Conservation (phyloP, 805 yeast genomes). For the Ogataea nakhonphanomensis region DNA sequence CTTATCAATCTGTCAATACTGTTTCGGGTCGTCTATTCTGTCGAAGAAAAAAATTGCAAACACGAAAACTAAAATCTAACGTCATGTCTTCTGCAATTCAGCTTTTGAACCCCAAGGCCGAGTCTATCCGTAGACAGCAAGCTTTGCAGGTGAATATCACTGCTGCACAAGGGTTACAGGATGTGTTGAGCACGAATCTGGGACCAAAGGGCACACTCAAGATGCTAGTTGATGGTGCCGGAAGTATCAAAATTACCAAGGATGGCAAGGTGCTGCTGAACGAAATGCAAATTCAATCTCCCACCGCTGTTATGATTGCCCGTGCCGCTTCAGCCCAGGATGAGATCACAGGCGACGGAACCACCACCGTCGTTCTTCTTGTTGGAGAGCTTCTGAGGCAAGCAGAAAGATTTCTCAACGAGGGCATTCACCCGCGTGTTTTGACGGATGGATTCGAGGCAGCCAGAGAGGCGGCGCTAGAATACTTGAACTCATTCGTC, state of each 20-base stretch:
- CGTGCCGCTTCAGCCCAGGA: slow-evolving; percentile 99
- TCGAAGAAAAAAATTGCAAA: slow-evolving; percentile 14
- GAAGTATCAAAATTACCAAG: slow-evolving; percentile 90
- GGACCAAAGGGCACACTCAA: slow-evolving; percentile 98
- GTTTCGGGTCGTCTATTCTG: slow-evolving; percentile 9
- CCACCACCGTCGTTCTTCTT: slow-evolving; percentile 89
- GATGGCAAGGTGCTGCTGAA: slow-evolving; percentile 92
- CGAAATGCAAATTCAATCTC: slow-evolving; percentile 96
- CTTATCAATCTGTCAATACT: slow-evolving; percentile 13
- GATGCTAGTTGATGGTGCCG: slow-evolving; percentile 96
- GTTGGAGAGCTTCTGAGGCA: slow-evolving; percentile 95
- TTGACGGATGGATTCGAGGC: slow-evolving; percentile 92
- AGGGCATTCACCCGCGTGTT: slow-evolving; percentile 95
- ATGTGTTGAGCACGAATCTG: slow-evolving; percentile 82
- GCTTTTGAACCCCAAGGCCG: slow-evolving; percentile 94
- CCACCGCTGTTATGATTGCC: slow-evolving; percentile 88
- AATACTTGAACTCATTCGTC: slow-evolving; percentile 67
- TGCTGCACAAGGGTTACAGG: slow-evolving; percentile 96
- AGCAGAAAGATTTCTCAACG: slow-evolving; percentile 86
- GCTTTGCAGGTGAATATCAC: slow-evolving; percentile 92
- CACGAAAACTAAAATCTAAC: slow-evolving; percentile 13
- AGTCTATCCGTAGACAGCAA: slow-evolving; percentile 91
- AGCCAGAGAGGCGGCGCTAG: slow-evolving; percentile 74
- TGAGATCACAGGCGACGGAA: slow-evolving; percentile 99
- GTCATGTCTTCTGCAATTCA: slow-evolving; percentile 67